Evolutionary conservation across 768 basidiomycete species (phyloP).

Genomic region (Auriscalpium microsporum): DNA sequence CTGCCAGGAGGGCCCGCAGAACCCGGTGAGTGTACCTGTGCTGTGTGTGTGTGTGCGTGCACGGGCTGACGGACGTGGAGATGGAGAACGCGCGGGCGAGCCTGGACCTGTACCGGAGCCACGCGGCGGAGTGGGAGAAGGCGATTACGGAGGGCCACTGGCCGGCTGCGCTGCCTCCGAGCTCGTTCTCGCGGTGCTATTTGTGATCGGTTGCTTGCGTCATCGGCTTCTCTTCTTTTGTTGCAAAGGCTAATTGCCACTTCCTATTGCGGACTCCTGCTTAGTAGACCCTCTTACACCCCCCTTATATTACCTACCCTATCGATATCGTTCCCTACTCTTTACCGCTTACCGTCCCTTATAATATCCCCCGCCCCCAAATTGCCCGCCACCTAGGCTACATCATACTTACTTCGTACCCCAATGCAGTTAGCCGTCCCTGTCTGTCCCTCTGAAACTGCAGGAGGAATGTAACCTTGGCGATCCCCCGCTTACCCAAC

Average conservation of each 20-base stretch:
- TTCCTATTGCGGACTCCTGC: neutral
- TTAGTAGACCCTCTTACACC: too few relatives aligned
- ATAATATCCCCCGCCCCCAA: neutral
- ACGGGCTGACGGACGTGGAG: slow-evolving; percentile 30
- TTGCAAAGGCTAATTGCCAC: slow-evolving; percentile 13
- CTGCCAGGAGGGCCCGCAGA: slow-evolving; percentile 61
- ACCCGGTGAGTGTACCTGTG: slow-evolving; percentile 51
- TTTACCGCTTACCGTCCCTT: neutral
- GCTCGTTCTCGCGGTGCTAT: slow-evolving; percentile 76
- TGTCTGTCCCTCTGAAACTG: too few relatives aligned
- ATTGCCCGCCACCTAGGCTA: neutral
- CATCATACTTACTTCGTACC: too few relatives aligned
- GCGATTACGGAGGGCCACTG: slow-evolving; percentile 53
- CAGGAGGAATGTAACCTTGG: too few relatives aligned
- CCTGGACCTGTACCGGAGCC: slow-evolving; percentile 45
- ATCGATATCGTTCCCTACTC: too few relatives aligned
- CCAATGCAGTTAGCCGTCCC: too few relatives aligned
- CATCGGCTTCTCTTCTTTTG: neutral
- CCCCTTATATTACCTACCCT: too few relatives aligned
- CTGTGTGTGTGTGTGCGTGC: neutral
- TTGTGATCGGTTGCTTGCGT: slow-evolving; percentile 26
- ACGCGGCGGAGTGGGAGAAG: slow-evolving; percentile 57
- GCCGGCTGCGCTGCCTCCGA: slow-evolving; percentile 71
- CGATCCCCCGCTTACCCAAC: too few relatives aligned
- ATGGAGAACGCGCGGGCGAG: slow-evolving; percentile 67